Base-by-base conservation (phyloP, 2,329 filamentous ascomycete species). In the Monosporascus sp. region DNA sequence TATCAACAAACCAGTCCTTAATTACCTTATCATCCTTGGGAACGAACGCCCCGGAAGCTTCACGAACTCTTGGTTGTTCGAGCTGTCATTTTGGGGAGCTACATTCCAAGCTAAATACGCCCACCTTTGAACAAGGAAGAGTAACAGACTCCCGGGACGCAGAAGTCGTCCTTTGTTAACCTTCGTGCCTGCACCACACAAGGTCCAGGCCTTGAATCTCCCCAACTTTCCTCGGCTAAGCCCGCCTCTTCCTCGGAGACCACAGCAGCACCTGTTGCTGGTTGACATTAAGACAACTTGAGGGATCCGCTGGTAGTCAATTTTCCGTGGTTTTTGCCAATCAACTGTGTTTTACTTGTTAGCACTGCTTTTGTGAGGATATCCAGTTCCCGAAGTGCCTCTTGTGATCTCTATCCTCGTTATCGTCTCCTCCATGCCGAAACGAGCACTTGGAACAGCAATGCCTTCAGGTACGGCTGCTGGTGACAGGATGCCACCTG, bases 361-460 rank as follows among this genome's bases (percentile, higher is more conserved):
- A 35, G 31, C 31, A 35, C 5, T 14, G 22, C 40, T 20, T 11
- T 43, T 20, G 17, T 14, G 19, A 43, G 22, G 19, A 38, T 27
- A 48, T 11, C 16, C 17, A 8, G 6, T 20, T 48, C 27, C 17
- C 14, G 3, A n/a, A 11, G 6, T 37, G n/a, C 27, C 16, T 31
- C 37, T 24, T n/a, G n/a, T n/a, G 16, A 40, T 19, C 26, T 16
- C 37, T 40, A 19, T 54, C 48, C 38, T 51, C 48, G 49, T 20
- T 43, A 43, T 20, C 41, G 37, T 31, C 48, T 47, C 40, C 49
- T 46, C 20, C 48, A 75, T 75, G 72, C 71, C 72, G 35, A 74
- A 75, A 60, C 62, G 72, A 67, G 67, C 68, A 11, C 62, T 68
- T 31, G 67, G 70, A 47, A 66, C 60, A 22, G 60, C 62, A 31